Evolutionary conservation across 2,329 filamentous ascomycete species (phyloP).

Genomic region (Penicillium fuscoglaucum): DNA sequence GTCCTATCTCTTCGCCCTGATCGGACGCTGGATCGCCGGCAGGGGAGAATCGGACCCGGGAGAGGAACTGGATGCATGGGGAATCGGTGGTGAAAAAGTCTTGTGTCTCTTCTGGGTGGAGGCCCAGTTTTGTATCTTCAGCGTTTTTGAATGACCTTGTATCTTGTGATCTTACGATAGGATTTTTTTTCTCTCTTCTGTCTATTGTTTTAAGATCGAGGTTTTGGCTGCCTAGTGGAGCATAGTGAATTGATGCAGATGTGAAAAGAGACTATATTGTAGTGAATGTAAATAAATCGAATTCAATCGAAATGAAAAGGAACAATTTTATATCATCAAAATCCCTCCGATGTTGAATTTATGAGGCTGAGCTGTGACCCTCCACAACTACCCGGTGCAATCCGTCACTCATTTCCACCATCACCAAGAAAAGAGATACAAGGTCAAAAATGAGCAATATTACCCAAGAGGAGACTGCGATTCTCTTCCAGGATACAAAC

Average conservation of each 20-base stretch:
- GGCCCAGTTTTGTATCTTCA: conserved; percentile 13
- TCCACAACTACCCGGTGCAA: conserved; percentile 3
- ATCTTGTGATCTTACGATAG: conserved; percentile 12
- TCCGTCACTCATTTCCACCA: background rate
- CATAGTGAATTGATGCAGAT: conserved; percentile 8
- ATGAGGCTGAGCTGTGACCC: background rate
- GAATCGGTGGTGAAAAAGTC: conserved; percentile 25
- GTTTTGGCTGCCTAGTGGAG: conserved; percentile 7
- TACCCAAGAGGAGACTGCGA: conserved; percentile 26
- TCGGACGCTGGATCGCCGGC: conserved; percentile 46
- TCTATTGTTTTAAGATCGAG: conserved; percentile 7
- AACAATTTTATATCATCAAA: background rate
- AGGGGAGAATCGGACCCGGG: conserved; percentile 29
- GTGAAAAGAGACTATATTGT: background rate
- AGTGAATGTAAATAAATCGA: background rate
- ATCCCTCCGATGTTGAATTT: background rate
- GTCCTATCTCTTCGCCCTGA: conserved; percentile 28
- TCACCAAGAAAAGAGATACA: background rate
- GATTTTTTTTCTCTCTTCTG: conserved; percentile 5
- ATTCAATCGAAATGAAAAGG: background rate
- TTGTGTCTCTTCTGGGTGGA: conserved; percentile 14
- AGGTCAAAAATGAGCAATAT: conserved; percentile 1
- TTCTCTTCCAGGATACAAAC: conserved; percentile 53
- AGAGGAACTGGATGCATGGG: conserved; percentile 8
- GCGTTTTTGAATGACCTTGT: conserved; percentile 14